phyloP scores from a whole-genome alignment of 2,329 filamentous ascomycete genomes.

The Alternaria gansuensis region DNA sequence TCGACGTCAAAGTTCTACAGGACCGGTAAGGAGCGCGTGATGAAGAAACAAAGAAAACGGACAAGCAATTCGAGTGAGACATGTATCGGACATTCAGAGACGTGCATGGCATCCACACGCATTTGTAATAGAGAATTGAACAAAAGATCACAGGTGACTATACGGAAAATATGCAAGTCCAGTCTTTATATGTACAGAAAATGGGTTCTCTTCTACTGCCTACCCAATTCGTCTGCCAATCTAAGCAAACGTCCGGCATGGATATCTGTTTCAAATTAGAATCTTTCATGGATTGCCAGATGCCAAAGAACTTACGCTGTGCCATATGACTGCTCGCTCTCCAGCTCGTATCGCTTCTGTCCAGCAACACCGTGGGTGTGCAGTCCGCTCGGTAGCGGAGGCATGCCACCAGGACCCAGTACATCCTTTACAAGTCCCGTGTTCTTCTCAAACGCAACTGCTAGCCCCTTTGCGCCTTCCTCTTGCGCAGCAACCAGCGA shows the following conservation, averaged over 20 bases:
- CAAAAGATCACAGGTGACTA: constrained; percentile 4
- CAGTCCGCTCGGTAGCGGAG: constrained; percentile 83
- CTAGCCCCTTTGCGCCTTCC: constrained; percentile 75
- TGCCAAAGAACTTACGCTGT: constrained; percentile 46
- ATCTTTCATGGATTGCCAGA: not conserved
- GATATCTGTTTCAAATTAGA: constrained; percentile 50
- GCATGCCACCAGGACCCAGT: constrained; percentile 79
- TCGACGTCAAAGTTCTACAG: not conserved
- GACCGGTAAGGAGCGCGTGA: not conserved
- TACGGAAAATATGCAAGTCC: constrained; percentile 23
- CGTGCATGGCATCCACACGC: not conserved
- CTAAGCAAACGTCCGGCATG: constrained; percentile 57
- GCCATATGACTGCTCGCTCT: constrained; percentile 73
- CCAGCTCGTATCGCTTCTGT: constrained; percentile 75
- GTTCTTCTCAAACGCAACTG: constrained; percentile 75
- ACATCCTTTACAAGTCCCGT: constrained; percentile 64
- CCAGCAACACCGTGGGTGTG: constrained; percentile 62
- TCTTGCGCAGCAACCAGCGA: constrained; percentile 80
- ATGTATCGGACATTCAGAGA: not conserved
- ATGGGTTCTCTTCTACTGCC: constrained; percentile 27
- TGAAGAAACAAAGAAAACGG: not conserved
- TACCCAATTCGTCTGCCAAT: constrained; percentile 3
- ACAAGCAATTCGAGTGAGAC: not conserved
- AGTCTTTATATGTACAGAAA: constrained; percentile 43
- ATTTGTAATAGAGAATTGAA: not conserved